phyloP scores from a whole-genome alignment of 2,329 filamentous ascomycete species.

The Bipolaris bicolor region DNA sequence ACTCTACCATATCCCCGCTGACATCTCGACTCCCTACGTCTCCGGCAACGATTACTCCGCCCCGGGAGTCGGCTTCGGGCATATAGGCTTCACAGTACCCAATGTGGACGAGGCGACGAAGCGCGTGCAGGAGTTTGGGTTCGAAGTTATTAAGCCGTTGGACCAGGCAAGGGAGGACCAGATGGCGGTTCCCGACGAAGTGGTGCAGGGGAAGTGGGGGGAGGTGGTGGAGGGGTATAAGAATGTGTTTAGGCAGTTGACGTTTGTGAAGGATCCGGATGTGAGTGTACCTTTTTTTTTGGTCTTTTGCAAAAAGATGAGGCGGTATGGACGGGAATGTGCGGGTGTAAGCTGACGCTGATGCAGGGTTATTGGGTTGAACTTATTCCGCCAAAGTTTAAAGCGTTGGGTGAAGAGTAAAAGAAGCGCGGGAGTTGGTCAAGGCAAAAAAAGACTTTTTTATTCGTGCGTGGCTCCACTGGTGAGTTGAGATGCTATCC shows the following conservation, averaged over 20 bases:
- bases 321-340: too few relatives aligned
- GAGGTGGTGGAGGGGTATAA: constrained; percentile 37
- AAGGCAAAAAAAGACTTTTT: too few relatives aligned
- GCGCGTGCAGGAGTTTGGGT: constrained; percentile 30
- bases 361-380: constrained; percentile 42
- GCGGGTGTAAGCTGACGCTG: constrained; percentile 9
- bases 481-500: too few relatives aligned
- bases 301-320: background rate
- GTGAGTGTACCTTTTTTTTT: constrained; percentile 24
- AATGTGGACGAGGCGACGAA: constrained; percentile 35
- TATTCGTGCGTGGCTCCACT: too few relatives aligned
- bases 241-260: constrained; percentile 39
- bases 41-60: constrained; percentile 37
- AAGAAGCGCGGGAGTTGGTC: background rate
- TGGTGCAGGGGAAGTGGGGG: constrained; percentile 24
- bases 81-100: constrained; percentile 46
- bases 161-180: constrained; percentile 30
- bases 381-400: constrained; percentile 35
- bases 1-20: constrained; percentile 41
- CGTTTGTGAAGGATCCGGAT: constrained; percentile 46
- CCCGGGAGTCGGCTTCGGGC: constrained; percentile 38
- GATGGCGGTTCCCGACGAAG: constrained; percentile 33
- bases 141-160: constrained; percentile 37
- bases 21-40: constrained; percentile 26
- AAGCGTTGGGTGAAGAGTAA: background rate